Conservation (phyloP, 345 rosid species). For the Gossypioides kirkii region DNA sequence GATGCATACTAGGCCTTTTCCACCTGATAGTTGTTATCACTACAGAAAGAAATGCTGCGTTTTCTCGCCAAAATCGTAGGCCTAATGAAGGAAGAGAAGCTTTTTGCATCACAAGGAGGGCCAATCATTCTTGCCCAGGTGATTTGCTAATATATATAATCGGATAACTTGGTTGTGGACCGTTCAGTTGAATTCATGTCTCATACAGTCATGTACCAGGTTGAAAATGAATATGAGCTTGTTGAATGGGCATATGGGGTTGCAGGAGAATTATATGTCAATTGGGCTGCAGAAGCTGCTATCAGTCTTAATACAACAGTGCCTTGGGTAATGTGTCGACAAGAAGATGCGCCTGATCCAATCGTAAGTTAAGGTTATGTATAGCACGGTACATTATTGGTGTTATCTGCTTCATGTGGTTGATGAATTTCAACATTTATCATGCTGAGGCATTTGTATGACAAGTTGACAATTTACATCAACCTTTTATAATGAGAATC, state of each 20-base stretch:
- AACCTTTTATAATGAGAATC: constrained; percentile 4
- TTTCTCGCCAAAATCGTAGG: constrained; percentile 47
- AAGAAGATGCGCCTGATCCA: constrained; percentile 61
- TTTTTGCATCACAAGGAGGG: constrained; percentile 66
- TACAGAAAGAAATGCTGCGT: constrained; percentile 47
- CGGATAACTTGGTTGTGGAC: background rate
- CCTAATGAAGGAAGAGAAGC: constrained; percentile 50
- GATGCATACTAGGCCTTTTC: background rate
- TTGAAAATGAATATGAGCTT: constrained; percentile 59
- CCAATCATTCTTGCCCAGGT: constrained; percentile 74
- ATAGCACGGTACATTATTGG: background rate
- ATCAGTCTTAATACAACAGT: constrained; percentile 51
- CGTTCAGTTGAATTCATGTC: background rate
- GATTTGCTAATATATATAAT: background rate
- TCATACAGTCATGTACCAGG: constrained; percentile 28
- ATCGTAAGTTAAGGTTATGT: constrained; percentile 26
- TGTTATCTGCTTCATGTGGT: background rate
- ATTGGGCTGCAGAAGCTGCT: constrained; percentile 51
- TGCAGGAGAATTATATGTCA: constrained; percentile 42
- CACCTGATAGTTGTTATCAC: background rate
- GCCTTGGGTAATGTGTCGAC: constrained; percentile 69
- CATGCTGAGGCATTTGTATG: background rate
- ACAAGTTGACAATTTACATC: background rate
- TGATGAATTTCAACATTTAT: background rate
- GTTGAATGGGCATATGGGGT: constrained; percentile 54